These are phyloP conservation scores for Hypseocharis bilobata DNA, from an alignment of 441 rosid species.

Conservation along the genomic window DNA sequence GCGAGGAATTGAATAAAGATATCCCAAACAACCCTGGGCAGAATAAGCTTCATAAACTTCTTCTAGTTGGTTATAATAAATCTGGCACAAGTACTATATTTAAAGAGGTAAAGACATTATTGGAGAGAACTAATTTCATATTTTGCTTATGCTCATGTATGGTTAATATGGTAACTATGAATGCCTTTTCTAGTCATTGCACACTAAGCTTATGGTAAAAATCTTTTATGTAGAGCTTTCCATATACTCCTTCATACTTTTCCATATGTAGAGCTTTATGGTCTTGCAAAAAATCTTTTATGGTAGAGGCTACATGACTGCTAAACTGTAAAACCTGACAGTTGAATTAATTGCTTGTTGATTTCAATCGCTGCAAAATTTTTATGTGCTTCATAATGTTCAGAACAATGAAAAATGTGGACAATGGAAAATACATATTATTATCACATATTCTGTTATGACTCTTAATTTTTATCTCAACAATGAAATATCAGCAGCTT, in stretches of 20 bases:
- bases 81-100: conserved; percentile 93
- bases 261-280: not conserved
- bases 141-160: not conserved
- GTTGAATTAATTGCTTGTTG: too few species aligned
- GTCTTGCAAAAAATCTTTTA: not conserved
- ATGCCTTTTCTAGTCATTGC: not conserved
- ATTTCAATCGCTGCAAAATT: too few species aligned
- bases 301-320: not conserved
- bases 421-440: too few species aligned
- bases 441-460: not conserved
- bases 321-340: not conserved
- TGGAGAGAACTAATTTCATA: conserved; percentile 9
- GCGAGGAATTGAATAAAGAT: conserved; percentile 43
- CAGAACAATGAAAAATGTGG: not conserved
- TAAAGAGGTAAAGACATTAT: conserved; percentile 56
- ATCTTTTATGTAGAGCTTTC: too few species aligned
- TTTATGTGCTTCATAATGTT: too few species aligned
- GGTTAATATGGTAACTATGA: conserved; percentile 2
- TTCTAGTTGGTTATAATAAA: conserved; percentile 69
- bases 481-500: not conserved
- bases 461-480: not conserved
- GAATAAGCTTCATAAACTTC: conserved; percentile 52
- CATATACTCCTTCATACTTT: not conserved
- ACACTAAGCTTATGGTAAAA: too few species aligned
- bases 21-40: conserved; percentile 58